Percentiles rank a stretch among this genome's conserved stretches.
These are phyloP conservation scores for Rhinocladiella mackenziei DNA, from an alignment of 2,329 filamentous ascomycete species.

Conservation along the genomic window DNA sequence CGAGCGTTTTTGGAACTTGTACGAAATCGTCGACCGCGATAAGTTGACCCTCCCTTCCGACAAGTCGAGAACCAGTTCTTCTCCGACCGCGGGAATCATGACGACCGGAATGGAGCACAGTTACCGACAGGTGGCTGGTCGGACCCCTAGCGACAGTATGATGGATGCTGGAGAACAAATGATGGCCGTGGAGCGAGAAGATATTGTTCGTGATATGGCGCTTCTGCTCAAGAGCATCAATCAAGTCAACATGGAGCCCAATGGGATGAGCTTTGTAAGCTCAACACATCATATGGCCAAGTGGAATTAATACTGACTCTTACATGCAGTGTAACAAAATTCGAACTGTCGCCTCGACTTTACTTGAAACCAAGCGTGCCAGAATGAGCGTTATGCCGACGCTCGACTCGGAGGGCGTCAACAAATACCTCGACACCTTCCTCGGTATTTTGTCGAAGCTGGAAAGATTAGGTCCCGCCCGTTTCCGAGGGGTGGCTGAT, in stretches of 20 bases:
- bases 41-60: conserved; percentile 21
- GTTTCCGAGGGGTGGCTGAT: conserved; percentile 20
- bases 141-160: conserved; percentile 28
- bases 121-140: conserved; percentile 17
- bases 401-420: conserved; percentile 35
- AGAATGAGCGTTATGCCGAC: conserved; percentile 47
- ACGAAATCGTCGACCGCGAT: conserved; percentile 57
- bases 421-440: conserved; percentile 14
- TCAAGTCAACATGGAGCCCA: conserved; percentile 78
- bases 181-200: conserved; percentile 71
- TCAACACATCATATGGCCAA: background rate
- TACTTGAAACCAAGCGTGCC: conserved; percentile 60
- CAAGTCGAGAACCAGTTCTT: conserved; percentile 21
- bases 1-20: conserved; percentile 76
- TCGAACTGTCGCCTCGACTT: conserved; percentile 74
- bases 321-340: conserved; percentile 73
- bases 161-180: conserved; percentile 36
- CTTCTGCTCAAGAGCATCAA: conserved; percentile 71
- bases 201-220: conserved; percentile 76
- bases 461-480: conserved; percentile 12
- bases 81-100: conserved; percentile 24
- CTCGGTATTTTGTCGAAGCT: conserved; percentile 16
- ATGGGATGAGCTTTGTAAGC: conserved; percentile 61
- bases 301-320: conserved; percentile 13
- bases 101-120: conserved; percentile 24